Evolutionary conservation across 768 basidiomycete genomes (phyloP).

Genomic region (Macrolepiota albuminosa): DNA sequence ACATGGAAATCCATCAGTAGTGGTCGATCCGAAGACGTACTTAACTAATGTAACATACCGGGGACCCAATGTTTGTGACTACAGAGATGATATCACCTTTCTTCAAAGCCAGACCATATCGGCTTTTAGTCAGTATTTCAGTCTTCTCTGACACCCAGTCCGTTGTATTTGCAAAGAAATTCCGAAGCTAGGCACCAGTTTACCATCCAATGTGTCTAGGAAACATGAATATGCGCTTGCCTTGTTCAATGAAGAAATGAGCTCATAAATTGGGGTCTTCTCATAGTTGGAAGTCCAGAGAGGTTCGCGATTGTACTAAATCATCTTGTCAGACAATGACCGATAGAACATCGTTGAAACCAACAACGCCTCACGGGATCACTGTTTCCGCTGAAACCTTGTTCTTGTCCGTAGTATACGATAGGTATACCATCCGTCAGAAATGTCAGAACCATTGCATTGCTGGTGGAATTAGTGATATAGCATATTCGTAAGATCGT

Average conservation of each 20-base stretch:
- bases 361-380: slow-evolving; percentile 51
- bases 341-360: slow-evolving; percentile 1
- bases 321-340: not conserved
- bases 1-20: not conserved
- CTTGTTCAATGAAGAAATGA: slow-evolving; percentile 58
- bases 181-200: slow-evolving; percentile 46
- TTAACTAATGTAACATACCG: slow-evolving; percentile 35
- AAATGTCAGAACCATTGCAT: slow-evolving; percentile 71
- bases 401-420: slow-evolving; percentile 81
- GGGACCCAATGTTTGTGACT: slow-evolving; percentile 70
- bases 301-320: slow-evolving; percentile 68
- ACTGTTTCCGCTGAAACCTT: slow-evolving; percentile 53
- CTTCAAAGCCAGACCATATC: slow-evolving; percentile 54
- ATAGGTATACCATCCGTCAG: slow-evolving; percentile 83
- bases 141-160: slow-evolving; percentile 51
- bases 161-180: slow-evolving; percentile 51
- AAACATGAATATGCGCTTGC: slow-evolving; percentile 21
- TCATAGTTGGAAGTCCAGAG: slow-evolving; percentile 67
- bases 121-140: slow-evolving; percentile 45
- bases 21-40: not conserved
- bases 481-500: not conserved
- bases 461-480: slow-evolving; percentile 32
- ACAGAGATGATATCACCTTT: slow-evolving; percentile 61
- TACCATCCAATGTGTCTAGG: not conserved
- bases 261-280: slow-evolving; percentile 51